Base-by-base conservation (phyloP, 768 basidiomycete genomes). In the Pleurotus pulmonarius region DNA sequence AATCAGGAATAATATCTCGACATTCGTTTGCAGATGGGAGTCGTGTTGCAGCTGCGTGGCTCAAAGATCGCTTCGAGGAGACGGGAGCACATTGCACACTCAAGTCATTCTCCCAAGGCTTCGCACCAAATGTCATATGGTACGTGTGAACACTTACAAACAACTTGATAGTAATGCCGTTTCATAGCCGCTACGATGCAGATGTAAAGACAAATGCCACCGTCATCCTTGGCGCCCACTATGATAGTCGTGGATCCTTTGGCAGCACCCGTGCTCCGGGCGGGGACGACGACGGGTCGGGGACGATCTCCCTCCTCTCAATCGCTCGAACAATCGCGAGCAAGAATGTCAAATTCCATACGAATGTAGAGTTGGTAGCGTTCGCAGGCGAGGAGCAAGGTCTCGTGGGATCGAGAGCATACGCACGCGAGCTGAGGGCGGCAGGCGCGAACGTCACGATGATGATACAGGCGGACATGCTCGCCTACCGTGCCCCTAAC, bases 351-450 rank as follows among this genome's bases (percentile, higher is more conserved):
- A 78, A 72, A 48, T 94, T 95, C 75, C 77, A 81, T 46, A 82
- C 82, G 65, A 86, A 87, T 62, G 88, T 96, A 15, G 86, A 92
- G 62, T 77, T 97, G 7, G 85, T 83, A 40, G 83, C 86, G 48
- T 96, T 96, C 62, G 88, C 92, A 1, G 94, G 94, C 4, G 94
- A 97, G 67, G 94, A 97, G 63, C 94, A 97, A 65, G 94, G 94
- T 3, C 70, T 94, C 13, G 67, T 83, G 12, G 94, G 94, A 25
- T 91, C 88, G 18, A 80, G 70, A 59, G 84, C 85, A 5, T 95
- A 94, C 67, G 87, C 94, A 12, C 74, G 73, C 18, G 75, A 86
- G 64, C 65, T 94, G 64, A 77, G 83, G 55, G 71, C 69, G 25
- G 69, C 69, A 16, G 74, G 81, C 56, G 85, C 83, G 22, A 87